Evolutionary conservation across 108 stramenopile species (phyloP).

Genomic region (Aurantiochytrium sp.): DNA sequence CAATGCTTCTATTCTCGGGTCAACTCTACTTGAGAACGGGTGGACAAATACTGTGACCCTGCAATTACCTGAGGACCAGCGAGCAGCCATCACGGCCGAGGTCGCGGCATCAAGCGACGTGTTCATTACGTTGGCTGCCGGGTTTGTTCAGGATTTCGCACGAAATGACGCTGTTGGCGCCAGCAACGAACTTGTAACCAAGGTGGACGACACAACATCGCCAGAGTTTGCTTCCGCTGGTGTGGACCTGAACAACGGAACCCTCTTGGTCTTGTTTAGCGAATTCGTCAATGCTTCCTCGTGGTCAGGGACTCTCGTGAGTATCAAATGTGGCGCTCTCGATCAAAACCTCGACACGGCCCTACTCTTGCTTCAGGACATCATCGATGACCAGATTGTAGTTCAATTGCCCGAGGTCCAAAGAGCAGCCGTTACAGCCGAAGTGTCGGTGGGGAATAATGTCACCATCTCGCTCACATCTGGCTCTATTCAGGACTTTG

Average conservation of each 20-base stretch:
- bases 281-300: not conserved
- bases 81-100: no score
- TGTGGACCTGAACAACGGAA: not conserved
- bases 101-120: no score
- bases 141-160: not conserved
- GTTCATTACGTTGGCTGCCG: not conserved
- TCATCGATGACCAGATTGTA: not conserved
- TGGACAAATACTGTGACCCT: not conserved
- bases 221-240: no score
- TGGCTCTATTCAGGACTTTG: not conserved
- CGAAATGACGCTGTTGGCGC: not conserved
- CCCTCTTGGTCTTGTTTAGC: not conserved
- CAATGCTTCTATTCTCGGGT: not conserved
- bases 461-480: no score
- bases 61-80: no score
- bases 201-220: no score
- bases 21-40: not conserved
- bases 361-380: not conserved
- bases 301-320: not conserved
- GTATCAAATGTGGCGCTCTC: not conserved
- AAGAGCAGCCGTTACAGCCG: no score
- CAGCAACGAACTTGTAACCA: no score
- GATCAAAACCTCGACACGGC: not conserved
- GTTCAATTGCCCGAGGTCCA: not conserved
- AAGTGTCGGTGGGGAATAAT: no score